Percentiles rank a stretch among this genome's conserved stretches.
Conservation (phyloP, 148 eudicot species). For the Euryodendron excelsum region DNA sequence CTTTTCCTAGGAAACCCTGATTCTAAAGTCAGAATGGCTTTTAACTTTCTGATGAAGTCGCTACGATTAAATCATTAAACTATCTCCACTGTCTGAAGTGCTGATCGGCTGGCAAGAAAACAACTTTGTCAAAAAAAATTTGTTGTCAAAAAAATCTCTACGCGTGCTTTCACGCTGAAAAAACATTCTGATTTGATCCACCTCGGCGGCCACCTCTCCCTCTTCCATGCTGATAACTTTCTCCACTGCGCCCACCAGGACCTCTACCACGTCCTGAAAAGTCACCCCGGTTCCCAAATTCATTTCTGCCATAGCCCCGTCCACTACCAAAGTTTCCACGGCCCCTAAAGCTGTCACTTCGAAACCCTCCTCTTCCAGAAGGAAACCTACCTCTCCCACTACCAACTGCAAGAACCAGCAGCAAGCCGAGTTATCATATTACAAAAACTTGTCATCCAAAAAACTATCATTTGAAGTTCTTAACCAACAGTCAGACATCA, state of each 20-base stretch:
- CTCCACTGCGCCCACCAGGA: slow-evolving; percentile 44
- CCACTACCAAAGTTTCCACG: slow-evolving; percentile 45
- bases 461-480: background rate
- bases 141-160: slow-evolving; percentile 15
- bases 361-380: slow-evolving; percentile 51
- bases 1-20: slow-evolving; percentile 9
- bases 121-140: background rate
- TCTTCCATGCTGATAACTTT: slow-evolving; percentile 50
- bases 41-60: slow-evolving; percentile 4
- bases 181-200: slow-evolving; percentile 23
- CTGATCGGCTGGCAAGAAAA: background rate
- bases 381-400: slow-evolving; percentile 36
- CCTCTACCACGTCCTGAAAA: slow-evolving; percentile 39
- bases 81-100: slow-evolving; percentile 4
- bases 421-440: slow-evolving; percentile 1
- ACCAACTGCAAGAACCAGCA: slow-evolving; percentile 37
- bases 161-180: slow-evolving; percentile 9
- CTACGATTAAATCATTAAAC: background rate
- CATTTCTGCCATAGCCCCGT: slow-evolving; percentile 48
- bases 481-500: background rate
- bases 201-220: slow-evolving; percentile 50
- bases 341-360: slow-evolving; percentile 47
- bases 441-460: background rate
- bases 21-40: slow-evolving; percentile 1
- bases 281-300: slow-evolving; percentile 43